Percentiles rank a stretch among this genome's conserved stretches.
Evolutionary conservation across 352 stramenopile species (phyloP).

Genomic region (Phytophthora hybrid): DNA sequence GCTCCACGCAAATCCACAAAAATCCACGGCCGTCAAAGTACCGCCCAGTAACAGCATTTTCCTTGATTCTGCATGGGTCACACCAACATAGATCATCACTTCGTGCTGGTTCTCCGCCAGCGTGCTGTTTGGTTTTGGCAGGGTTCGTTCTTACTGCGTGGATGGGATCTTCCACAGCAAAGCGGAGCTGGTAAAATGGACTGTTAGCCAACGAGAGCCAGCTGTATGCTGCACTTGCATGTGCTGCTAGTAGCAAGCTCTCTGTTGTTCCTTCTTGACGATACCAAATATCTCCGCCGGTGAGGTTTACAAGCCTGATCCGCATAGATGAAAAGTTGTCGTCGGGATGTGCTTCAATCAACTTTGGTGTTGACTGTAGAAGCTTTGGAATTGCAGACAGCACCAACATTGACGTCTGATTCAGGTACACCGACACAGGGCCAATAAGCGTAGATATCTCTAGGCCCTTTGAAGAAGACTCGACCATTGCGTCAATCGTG

Average conservation of each 20-base stretch:
- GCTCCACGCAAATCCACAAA: conserved; percentile 73
- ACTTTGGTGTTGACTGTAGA: conserved; percentile 22
- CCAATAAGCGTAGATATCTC: conserved; percentile 62
- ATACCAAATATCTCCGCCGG: conserved; percentile 60
- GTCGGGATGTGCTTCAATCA: conserved; percentile 8
- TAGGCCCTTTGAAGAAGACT: conserved; percentile 39
- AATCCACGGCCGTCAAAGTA: conserved; percentile 64
- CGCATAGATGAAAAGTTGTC: conserved; percentile 65
- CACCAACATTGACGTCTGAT: conserved; percentile 75
- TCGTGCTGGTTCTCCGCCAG: neutral
- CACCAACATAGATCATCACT: conserved; percentile 52
- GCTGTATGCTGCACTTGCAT: conserved; percentile 61
- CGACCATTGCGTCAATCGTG: conserved; percentile 53
- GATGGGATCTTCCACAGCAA: conserved; percentile 48
- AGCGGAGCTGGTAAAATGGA: conserved; percentile 65
- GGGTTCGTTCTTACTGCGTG: neutral
- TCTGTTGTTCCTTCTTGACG: conserved; percentile 74
- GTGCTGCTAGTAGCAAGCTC: conserved; percentile 45
- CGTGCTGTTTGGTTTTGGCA: neutral
- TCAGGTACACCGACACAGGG: conserved; percentile 65
- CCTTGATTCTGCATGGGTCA: conserved; percentile 72
- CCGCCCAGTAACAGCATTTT: conserved; percentile 63
- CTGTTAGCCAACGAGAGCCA: conserved; percentile 66
- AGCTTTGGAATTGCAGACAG: conserved; percentile 66
- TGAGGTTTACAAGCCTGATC: conserved; percentile 61